Evolutionary conservation across 2,329 filamentous ascomycete genomes (phyloP).

Genomic region (Pseudopithomyces chartarum): DNA sequence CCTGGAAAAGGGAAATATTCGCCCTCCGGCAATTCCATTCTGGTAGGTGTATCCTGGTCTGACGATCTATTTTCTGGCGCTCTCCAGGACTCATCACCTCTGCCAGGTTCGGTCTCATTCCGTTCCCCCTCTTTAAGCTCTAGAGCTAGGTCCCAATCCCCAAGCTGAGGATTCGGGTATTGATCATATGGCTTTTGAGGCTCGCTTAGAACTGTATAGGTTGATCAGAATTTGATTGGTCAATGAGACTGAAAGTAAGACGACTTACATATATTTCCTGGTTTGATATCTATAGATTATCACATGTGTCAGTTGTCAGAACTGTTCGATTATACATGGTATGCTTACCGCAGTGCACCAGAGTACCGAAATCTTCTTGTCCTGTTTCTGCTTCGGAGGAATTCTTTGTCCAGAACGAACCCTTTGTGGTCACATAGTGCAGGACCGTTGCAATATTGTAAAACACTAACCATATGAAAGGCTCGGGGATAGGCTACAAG

Average conservation of each 20-base stretch:
- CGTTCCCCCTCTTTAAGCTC: neutral
- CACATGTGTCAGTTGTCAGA: neutral
- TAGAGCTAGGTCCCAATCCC: neutral
- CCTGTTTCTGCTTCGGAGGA: neutral
- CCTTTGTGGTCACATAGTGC: neutral
- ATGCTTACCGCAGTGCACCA: neutral
- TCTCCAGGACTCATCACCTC: neutral
- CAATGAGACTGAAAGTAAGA: neutral
- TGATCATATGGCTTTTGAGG: neutral
- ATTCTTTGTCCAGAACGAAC: neutral
- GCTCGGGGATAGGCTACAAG: neutral
- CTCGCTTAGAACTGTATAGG: neutral
- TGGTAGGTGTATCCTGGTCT: neutral
- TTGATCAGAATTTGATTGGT: neutral
- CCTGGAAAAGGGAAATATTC: neutral
- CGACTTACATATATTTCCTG: neutral
- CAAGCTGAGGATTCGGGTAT: neutral
- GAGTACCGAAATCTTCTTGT: neutral
- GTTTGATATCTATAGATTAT: neutral
- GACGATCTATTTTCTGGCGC: neutral
- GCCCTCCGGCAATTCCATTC: neutral
- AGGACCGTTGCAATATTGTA: neutral
- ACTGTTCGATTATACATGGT: neutral
- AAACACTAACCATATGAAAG: neutral
- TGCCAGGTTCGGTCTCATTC: neutral